Conservation (phyloP, 139 green algal species). For the Chlamydomonas asymmetrica region DNA sequence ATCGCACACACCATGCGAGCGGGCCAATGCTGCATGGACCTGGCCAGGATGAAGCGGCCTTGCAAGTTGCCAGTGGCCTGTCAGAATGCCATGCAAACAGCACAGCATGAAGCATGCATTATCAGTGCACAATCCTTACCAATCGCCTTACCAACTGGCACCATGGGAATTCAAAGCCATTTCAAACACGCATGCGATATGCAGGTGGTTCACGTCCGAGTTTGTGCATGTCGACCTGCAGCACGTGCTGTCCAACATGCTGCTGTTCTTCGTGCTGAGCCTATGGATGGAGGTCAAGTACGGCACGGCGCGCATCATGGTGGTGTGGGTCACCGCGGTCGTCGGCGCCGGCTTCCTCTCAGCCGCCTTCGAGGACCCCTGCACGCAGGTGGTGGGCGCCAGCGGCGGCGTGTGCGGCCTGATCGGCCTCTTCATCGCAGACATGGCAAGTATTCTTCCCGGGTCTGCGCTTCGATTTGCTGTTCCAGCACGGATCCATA, state of each 20-base stretch:
- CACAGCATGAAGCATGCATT: too few relatives aligned
- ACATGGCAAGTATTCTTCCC: constrained; percentile 21
- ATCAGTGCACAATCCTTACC: too few relatives aligned
- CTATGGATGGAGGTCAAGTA: constrained; percentile 65
- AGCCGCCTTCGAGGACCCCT: constrained; percentile 60
- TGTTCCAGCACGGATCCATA: background rate
- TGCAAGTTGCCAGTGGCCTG: too few relatives aligned
- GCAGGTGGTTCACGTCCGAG: constrained; percentile 55
- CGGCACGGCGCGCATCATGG: constrained; percentile 44
- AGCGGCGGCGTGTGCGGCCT: constrained; percentile 77
- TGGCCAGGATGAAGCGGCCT: too few relatives aligned
- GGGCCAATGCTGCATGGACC: too few relatives aligned
- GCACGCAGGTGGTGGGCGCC: constrained; percentile 61
- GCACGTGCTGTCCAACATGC: constrained; percentile 63
- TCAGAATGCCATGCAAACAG: too few relatives aligned
- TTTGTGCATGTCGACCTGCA: constrained; percentile 56
- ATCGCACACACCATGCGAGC: too few relatives aligned
- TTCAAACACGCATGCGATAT: too few relatives aligned
- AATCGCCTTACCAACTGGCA: too few relatives aligned
- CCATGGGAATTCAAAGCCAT: too few relatives aligned
- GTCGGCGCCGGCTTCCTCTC: constrained; percentile 51
- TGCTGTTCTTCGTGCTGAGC: constrained; percentile 51
- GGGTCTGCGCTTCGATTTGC: background rate
- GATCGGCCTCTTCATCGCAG: constrained; percentile 61
- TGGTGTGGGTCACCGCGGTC: constrained; percentile 34